phyloP scores from a whole-genome alignment of 805 yeast species.

The Naumovozyma baii region DNA sequence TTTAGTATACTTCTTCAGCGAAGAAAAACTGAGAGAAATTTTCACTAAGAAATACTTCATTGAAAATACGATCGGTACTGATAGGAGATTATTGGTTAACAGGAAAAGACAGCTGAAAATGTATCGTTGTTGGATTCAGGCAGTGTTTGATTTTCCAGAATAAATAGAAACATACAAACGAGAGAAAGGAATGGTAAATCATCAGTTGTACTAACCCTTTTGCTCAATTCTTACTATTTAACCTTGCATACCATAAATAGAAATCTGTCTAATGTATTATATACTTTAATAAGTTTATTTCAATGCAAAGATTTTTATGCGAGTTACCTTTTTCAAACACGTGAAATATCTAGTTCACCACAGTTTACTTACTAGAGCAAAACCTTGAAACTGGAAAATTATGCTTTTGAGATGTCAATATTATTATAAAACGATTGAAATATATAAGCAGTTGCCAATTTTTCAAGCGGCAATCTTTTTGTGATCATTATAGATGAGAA shows the following conservation, averaged over 20 bases:
- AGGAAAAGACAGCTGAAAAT: conserved; percentile 86
- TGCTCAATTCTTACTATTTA: too few species aligned
- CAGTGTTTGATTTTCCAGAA: conserved; percentile 51
- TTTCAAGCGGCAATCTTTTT: too few species aligned
- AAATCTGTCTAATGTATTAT: neutral
- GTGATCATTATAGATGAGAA: conserved; percentile 6
- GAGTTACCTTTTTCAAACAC: neutral
- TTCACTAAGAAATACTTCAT: conserved; percentile 52
- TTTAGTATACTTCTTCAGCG: conserved; percentile 92
- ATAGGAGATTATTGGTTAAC: conserved; percentile 82
- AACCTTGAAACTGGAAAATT: neutral
- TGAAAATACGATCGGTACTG: conserved; percentile 78
- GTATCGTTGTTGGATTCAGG: conserved; percentile 97
- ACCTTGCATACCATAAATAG: neutral
- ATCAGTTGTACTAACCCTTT: too few species aligned
- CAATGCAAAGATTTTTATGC: neutral
- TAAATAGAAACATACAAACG: too few species aligned
- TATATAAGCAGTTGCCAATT: too few species aligned
- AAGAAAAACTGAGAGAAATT: conserved; percentile 73
- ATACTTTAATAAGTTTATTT: too few species aligned
- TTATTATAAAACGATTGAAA: too few species aligned
- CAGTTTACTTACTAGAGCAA: neutral
- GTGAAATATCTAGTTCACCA: neutral
- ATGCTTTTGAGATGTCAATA: neutral
- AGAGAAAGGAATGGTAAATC: too few species aligned